Evolutionary conservation across 306 rosid genomes (phyloP).

Genomic region (Acmispon strigosus): DNA sequence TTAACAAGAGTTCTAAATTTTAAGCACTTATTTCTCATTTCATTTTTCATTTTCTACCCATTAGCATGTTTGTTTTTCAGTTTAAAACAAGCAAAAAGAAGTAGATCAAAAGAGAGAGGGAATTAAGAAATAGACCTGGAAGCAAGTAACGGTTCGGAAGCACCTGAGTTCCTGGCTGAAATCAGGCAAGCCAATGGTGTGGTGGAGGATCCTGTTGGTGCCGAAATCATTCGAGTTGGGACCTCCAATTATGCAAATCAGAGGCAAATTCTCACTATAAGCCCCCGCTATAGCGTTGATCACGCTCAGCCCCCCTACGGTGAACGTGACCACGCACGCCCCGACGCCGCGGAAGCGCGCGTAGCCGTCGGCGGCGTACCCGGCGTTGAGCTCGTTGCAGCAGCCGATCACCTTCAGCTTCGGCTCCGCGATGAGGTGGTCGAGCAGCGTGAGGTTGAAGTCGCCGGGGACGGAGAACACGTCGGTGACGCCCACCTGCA

Average conservation of each 20-base stretch:
- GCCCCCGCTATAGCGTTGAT: constrained; percentile 55
- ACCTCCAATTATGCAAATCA: constrained; percentile 53
- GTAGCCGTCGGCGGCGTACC: constrained; percentile 64
- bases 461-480: constrained; percentile 55
- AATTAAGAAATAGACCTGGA: constrained; percentile 25
- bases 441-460: constrained; percentile 53
- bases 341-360: constrained; percentile 51
- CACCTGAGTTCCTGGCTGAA: constrained; percentile 52
- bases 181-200: constrained; percentile 47
- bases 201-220: constrained; percentile 47
- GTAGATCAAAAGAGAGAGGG: too few species aligned
- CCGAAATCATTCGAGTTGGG: constrained; percentile 56
- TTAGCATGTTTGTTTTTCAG: too few species aligned
- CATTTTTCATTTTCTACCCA: too few species aligned
- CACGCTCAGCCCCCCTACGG: constrained; percentile 50
- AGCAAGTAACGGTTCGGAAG: constrained; percentile 55
- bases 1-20: too few species aligned
- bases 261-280: constrained; percentile 54
- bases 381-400: constrained; percentile 64
- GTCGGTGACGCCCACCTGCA: constrained; percentile 49
- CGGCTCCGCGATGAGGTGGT: constrained; percentile 49
- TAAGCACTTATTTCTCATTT: too few species aligned
- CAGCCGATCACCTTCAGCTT: constrained; percentile 37
- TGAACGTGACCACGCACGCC: constrained; percentile 55
- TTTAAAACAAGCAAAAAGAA: neutral